Conservation (phyloP, 2,329 filamentous ascomycete species). For the Botrytis paeoniae region DNA sequence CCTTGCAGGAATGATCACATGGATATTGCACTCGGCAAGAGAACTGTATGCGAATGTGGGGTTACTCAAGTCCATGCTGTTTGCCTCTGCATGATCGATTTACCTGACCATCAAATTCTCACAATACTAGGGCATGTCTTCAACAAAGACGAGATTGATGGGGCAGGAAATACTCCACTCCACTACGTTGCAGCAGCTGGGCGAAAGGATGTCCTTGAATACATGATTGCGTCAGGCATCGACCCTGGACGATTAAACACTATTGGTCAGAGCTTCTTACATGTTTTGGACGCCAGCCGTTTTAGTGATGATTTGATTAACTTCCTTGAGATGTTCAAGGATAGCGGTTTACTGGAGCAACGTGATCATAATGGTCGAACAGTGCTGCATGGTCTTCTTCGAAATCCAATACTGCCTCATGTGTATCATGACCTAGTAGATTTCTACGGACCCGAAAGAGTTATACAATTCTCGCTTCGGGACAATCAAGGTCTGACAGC, state of each 20-base stretch:
- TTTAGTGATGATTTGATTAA: slow-evolving; percentile 19
- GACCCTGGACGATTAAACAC: neutral
- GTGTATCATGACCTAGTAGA: slow-evolving; percentile 13
- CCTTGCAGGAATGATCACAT: slow-evolving; percentile 15
- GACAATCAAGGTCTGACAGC: slow-evolving; percentile 17
- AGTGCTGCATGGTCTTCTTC: slow-evolving; percentile 15
- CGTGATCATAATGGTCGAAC: slow-evolving; percentile 18
- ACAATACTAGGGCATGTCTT: neutral
- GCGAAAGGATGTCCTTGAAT: slow-evolving; percentile 9
- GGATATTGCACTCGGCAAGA: slow-evolving; percentile 3
- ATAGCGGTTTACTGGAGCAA: slow-evolving; percentile 14
- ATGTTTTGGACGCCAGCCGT: slow-evolving; percentile 16
- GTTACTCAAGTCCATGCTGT: slow-evolving; percentile 17
- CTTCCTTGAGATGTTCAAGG: slow-evolving; percentile 15
- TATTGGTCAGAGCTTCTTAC: slow-evolving; percentile 15
- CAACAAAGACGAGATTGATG: slow-evolving; percentile 8
- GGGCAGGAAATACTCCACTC: slow-evolving; percentile 16
- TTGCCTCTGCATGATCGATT: slow-evolving; percentile 14
- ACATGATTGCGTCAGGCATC: slow-evolving; percentile 11
- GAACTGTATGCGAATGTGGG: slow-evolving; percentile 6
- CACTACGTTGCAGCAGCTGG: slow-evolving; percentile 19
- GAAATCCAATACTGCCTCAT: slow-evolving; percentile 9
- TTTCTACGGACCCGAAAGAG: slow-evolving; percentile 6
- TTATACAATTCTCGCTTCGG: slow-evolving; percentile 12
- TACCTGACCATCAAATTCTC: slow-evolving; percentile 12